Conservation (phyloP, 2,329 filamentous ascomycete genomes). For the Pseudogymnoascus sp. region DNA sequence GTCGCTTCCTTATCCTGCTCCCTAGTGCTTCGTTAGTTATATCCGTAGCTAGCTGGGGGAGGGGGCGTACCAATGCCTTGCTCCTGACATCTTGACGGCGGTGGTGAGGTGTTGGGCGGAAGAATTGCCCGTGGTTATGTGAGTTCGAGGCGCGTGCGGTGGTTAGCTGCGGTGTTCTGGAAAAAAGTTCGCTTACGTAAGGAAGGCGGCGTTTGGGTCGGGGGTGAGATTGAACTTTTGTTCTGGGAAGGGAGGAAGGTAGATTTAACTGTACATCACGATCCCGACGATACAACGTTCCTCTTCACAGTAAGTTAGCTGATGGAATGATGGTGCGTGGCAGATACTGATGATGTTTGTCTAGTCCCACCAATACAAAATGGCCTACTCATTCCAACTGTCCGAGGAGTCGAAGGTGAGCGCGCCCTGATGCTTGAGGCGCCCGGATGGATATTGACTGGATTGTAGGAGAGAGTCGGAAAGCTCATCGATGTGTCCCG, state of each 20-base stretch:
- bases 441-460: slow-evolving; percentile 17
- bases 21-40: slow-evolving; percentile 37
- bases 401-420: slow-evolving; percentile 95
- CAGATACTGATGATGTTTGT: slow-evolving; percentile 11
- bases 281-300: background rate
- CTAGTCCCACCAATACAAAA: slow-evolving; percentile 13
- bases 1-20: slow-evolving; percentile 98
- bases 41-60: background rate
- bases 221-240: slow-evolving; percentile 5
- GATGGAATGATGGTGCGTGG: background rate
- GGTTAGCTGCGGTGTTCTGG: background rate
- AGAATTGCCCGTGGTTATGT: slow-evolving; percentile 9
- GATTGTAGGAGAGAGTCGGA: slow-evolving; percentile 80
- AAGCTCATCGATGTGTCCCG: slow-evolving; percentile 92
- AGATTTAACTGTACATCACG: background rate
- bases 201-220: background rate
- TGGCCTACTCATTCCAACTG: slow-evolving; percentile 38
- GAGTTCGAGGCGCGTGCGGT: background rate
- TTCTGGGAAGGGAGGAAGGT: background rate
- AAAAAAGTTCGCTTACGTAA: slow-evolving; percentile 15
- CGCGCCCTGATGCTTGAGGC: background rate
- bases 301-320: background rate
- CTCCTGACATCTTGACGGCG: slow-evolving; percentile 33
- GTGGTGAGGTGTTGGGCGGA: slow-evolving; percentile 8
- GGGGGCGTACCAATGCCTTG: slow-evolving; percentile 58